Base-by-base conservation (phyloP, 2,329 filamentous ascomycete genomes). In the Calonectria leucothoes region DNA sequence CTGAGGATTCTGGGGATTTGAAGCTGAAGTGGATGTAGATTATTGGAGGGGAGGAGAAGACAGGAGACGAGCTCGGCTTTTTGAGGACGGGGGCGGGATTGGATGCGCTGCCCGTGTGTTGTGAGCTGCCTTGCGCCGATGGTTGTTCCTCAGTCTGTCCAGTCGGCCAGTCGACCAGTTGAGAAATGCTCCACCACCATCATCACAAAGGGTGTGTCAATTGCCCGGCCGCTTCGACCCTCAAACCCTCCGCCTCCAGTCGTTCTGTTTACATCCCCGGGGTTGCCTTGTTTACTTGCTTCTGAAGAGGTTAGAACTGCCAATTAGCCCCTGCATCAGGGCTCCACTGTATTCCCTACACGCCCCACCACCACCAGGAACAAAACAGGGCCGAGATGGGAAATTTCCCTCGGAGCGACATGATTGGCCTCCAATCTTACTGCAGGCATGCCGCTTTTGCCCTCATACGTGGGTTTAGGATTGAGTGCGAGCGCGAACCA, bases 61-160 rank as follows among this genome's bases (percentile, higher is more conserved):
- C 74, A 77, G 76, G 74, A 78, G 78, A 80, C 79, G 77, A 76
- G 77, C 79, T 80, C 82, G 80, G 83, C 80, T 85, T 86, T 61
- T 85, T 85, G 84, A 85, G 80, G 83, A 81, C 81, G 81, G 81
- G 82, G 80, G 78, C 76, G 74, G 78, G 81, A 81, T 82, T 78
- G 80, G 81, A 80, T 71, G 61, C 76, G 70, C 70, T 77, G 73
- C 66, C 55, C 52, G 61, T 68, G 42, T 68, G 55, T 69, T 65
- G 49, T 37, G 69, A 69, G 57, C 39, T 61, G 31, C 39, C 17
- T 37, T 51, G 31, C 70, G 20, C 45, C 48, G 35, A 20, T 63
- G 29, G 68, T 48, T 71, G 20, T 52, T 48, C 64, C 48, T 66
- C 55, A 65, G 42, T 49, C 29, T 35, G 63, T 39, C 57, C 70